Evolutionary conservation across 441 rosid genomes (phyloP).

Genomic region (Populus hybrid): DNA sequence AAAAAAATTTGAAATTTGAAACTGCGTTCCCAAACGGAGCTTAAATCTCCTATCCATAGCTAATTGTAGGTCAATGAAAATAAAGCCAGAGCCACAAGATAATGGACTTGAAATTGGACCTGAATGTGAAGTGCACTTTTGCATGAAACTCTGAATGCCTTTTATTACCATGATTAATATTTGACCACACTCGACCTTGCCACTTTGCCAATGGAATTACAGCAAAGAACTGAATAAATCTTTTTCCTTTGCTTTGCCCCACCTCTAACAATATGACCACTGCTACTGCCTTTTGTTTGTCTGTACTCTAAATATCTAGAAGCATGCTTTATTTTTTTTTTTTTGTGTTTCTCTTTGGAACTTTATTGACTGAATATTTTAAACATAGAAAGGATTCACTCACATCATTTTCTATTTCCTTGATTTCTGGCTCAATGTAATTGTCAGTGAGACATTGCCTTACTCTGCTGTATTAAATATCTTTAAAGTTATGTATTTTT

Average conservation of each 20-base stretch:
- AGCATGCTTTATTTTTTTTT: not conserved
- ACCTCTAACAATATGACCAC: not conserved
- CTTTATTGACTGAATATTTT: not conserved
- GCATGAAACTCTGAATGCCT: not conserved
- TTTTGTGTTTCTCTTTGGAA: not conserved
- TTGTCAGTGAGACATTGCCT: not conserved
- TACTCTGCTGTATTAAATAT: not conserved
- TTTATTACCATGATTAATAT: too few species aligned
- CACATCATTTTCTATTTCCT: not conserved
- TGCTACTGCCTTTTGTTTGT: not conserved
- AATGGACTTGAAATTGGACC: not conserved
- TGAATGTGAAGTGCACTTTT: not conserved
- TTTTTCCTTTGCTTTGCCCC: not conserved
- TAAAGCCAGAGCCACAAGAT: not conserved
- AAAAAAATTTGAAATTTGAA: too few species aligned
- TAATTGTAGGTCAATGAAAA: not conserved
- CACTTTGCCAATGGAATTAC: not conserved
- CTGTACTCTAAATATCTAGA: not conserved
- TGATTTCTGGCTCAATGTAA: not conserved
- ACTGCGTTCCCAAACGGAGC: too few species aligned
- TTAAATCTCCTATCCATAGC: not conserved
- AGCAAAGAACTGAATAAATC: not conserved
- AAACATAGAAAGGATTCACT: not conserved
- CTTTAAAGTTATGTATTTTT: too few species aligned
- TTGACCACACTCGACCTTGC: not conserved